These are phyloP conservation scores for Penicillium griseofulvum DNA, from an alignment of 2,329 filamentous ascomycete species.

Conservation along the genomic window DNA sequence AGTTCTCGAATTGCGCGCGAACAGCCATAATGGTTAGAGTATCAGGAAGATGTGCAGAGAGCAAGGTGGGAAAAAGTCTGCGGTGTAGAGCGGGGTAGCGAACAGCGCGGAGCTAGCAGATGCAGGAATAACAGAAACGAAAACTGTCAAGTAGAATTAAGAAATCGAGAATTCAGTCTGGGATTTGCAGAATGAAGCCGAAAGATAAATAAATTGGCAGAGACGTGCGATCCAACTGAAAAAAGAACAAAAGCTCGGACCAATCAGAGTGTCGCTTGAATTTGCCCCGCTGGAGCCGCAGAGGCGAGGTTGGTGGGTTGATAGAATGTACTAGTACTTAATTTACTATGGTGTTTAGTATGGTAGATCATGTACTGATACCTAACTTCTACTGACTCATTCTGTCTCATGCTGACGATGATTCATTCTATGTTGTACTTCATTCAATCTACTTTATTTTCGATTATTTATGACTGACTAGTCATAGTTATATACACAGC, in stretches of 20 bases:
- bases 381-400: slow-evolving; percentile 21
- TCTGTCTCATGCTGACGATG: slow-evolving; percentile 23
- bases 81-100: slow-evolving; percentile 8
- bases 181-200: slow-evolving; percentile 2
- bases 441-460: not conserved
- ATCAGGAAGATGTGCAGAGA: slow-evolving; percentile 2
- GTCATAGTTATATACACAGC: not conserved
- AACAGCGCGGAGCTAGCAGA: slow-evolving; percentile 9
- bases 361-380: slow-evolving; percentile 1
- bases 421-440: slow-evolving; percentile 5
- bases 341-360: accelerated
- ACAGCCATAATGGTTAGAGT: slow-evolving; percentile 43
- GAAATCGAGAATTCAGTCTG: not conserved
- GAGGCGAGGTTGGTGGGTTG: slow-evolving; percentile 7
- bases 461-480: not conserved
- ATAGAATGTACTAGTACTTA: slow-evolving; percentile 7
- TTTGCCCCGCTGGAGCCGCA: slow-evolving; percentile 18
- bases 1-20: slow-evolving; percentile 52
- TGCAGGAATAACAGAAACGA: not conserved
- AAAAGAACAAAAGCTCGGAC: slow-evolving; percentile 26
- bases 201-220: slow-evolving; percentile 12
- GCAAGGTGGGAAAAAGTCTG: slow-evolving; percentile 1
- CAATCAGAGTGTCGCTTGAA: slow-evolving; percentile 11
- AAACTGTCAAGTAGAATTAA: not conserved
- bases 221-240: slow-evolving; percentile 13